These are phyloP conservation scores for Solanum pinnatisectum DNA, from an alignment of 257 asterid genomes.

Conservation along the genomic window DNA sequence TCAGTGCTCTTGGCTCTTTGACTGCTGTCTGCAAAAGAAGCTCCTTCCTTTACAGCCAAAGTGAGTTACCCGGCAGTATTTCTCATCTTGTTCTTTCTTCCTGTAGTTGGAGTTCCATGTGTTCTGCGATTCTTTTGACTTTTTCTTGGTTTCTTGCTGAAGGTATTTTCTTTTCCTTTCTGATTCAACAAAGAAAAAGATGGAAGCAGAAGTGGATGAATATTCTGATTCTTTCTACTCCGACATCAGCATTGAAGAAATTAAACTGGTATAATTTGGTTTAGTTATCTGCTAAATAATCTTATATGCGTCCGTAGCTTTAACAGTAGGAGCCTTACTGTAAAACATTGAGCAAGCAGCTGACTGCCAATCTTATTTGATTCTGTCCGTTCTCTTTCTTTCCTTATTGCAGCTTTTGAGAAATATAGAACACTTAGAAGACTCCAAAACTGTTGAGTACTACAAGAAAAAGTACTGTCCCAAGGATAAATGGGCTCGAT, in stretches of 20 bases:
- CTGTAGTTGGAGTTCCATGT: conserved; percentile 1
- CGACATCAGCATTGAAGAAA: conserved; percentile 50
- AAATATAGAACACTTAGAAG: conserved; percentile 28
- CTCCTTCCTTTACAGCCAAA: conserved; percentile 76
- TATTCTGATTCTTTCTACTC: conserved; percentile 67
- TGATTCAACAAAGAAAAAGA: conserved; percentile 55
- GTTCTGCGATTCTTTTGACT: neutral
- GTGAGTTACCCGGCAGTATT: conserved; percentile 23
- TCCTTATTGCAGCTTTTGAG: conserved; percentile 48
- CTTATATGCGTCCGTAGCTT: neutral
- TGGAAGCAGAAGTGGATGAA: conserved; percentile 77
- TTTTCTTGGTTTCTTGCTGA: conserved; percentile 1
- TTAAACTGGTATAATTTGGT: conserved; percentile 75
- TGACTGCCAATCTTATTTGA: neutral
- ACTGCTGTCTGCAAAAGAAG: conserved; percentile 72
- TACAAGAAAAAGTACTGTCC: conserved; percentile 76
- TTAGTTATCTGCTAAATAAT: neutral
- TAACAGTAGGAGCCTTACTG: neutral
- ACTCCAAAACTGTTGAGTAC: conserved; percentile 36
- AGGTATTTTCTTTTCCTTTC: conserved; percentile 85
- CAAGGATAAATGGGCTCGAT: conserved; percentile 67
- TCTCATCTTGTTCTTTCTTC: neutral
- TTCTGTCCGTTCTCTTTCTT: neutral
- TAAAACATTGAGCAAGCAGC: neutral
- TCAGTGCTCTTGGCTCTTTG: conserved; percentile 74